Evolutionary conservation across 2,329 filamentous ascomycete genomes (phyloP), one percentile per base, ranked within the genome.

Genomic region (Xenosphaeropsis pyriputrescens): DNA sequence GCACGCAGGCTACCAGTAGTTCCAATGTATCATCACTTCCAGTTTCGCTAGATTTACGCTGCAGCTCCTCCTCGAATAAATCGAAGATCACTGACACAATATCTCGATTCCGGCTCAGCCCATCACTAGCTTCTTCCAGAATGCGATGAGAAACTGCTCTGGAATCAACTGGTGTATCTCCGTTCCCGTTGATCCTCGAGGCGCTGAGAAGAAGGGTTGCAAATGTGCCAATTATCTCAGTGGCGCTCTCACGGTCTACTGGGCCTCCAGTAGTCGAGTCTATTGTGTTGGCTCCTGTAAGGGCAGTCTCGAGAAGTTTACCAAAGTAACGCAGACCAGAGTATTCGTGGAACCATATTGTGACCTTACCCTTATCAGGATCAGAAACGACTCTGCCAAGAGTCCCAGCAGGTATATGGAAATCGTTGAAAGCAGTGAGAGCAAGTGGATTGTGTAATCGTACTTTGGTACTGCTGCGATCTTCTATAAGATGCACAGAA

Each of bases 1-100:
- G 79, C 16, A 88, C 60, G 53, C 85, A 93, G 17, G 82, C 75
- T 9, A 65, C 63, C 39, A 79, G 56, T 35, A 88, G 69, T 2
- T 79, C 67, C 18, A 93, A 66, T 53, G 57, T 42, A 50, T 57
- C 42, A 63, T 65, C 41, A 62, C 50, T 41, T 26, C 47, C 43
- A 36, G 47, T 43, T 18, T 63, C 59, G 37, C 61, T 56, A 8
- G 61, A 58, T 43, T 64, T 57, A 12, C 57, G 57, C 33, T 69
- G 58, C 2, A 75, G 54, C 44, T 73, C 72, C 47, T 74, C 65
- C 48, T 96, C 91, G 47, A 96, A 79, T 1, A 89, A 84, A 43
- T 93, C 81, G 47, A 86, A 82, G 18, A 96, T 64, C 32, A 95
- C 72, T 9, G 74, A 75, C 37, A 93, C 70, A 37, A 96, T 79